These are phyloP conservation scores for Amanita muscaria DNA, from an alignment of 768 basidiomycete species.

Conservation along the genomic window DNA sequence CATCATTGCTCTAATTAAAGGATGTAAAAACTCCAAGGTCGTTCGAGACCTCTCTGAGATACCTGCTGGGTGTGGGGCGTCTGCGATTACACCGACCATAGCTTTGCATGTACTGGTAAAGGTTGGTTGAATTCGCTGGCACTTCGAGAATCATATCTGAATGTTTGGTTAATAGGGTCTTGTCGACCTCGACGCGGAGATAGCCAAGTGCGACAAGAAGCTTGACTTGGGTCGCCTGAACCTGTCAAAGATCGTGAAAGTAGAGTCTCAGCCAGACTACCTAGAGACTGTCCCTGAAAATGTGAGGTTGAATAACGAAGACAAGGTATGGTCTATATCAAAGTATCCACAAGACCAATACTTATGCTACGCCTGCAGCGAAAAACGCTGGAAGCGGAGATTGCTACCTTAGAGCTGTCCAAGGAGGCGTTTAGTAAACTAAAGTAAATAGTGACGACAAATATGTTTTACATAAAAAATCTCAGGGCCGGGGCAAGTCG, in stretches of 20 bases:
- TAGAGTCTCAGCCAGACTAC: constrained; percentile 69
- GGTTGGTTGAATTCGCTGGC: constrained; percentile 33
- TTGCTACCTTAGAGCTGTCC: constrained; percentile 11
- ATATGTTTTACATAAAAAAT: not conserved
- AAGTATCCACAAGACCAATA: constrained; percentile 1
- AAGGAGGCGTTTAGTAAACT: constrained; percentile 11
- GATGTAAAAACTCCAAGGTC: constrained; percentile 69
- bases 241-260: constrained; percentile 69
- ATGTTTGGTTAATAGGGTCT: constrained; percentile 51
- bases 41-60: constrained; percentile 58
- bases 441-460: constrained; percentile 4
- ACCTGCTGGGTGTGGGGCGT: constrained; percentile 82
- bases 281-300: constrained; percentile 69
- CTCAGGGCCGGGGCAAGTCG: constrained; percentile 4
- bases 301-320: constrained; percentile 65
- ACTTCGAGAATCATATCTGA: not conserved
- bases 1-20: constrained; percentile 79
- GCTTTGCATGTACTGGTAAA: constrained; percentile 79
- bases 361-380: constrained; percentile 37
- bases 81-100: constrained; percentile 66
- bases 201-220: constrained; percentile 88
- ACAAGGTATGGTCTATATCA: constrained; percentile 52
- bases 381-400: constrained; percentile 69
- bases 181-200: constrained; percentile 82
- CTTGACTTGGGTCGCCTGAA: constrained; percentile 60